Percentiles rank a stretch among this genome's conserved stretches.
Evolutionary conservation across 177 flowering plant genomes (phyloP).

Genomic region (Vitis hybrid): DNA sequence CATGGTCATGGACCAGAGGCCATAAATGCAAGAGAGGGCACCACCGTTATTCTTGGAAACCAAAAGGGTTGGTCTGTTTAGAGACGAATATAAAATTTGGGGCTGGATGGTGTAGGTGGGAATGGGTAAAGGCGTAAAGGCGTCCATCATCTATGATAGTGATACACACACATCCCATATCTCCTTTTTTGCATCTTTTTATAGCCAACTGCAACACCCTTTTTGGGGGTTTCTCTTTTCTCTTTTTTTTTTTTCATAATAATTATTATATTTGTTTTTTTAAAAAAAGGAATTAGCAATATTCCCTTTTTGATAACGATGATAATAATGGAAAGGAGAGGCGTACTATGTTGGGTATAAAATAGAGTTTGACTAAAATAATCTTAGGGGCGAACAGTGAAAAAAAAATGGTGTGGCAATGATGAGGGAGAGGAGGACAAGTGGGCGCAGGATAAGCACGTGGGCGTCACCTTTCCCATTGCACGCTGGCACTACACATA

Average conservation of each 20-base stretch:
- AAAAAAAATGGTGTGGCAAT: slow-evolving; percentile 37
- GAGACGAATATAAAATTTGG: slow-evolving; percentile 3
- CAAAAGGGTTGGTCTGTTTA: slow-evolving; percentile 16
- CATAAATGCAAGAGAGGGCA: slow-evolving; percentile 15
- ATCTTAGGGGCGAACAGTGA: slow-evolving; percentile 10
- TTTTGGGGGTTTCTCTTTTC: neutral
- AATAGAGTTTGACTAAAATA: slow-evolving; percentile 47
- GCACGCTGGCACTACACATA: slow-evolving; percentile 37
- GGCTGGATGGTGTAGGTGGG: slow-evolving; percentile 6
- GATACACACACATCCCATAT: slow-evolving; percentile 26
- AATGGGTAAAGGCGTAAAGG: slow-evolving; percentile 10
- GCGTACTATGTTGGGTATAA: slow-evolving; percentile 37
- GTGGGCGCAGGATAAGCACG: slow-evolving; percentile 74
- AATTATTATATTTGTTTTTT: neutral
- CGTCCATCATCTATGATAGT: slow-evolving; percentile 22
- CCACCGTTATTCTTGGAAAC: slow-evolving; percentile 12
- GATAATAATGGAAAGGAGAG: slow-evolving; percentile 8
- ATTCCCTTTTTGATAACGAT: slow-evolving; percentile 3
- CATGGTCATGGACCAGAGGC: slow-evolving; percentile 22
- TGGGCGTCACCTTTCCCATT: slow-evolving; percentile 47
- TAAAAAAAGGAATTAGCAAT: neutral
- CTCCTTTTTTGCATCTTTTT: slow-evolving; percentile 5
- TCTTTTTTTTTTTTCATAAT: slow-evolving; percentile 1
- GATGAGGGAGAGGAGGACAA: slow-evolving; percentile 40
- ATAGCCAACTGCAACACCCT: neutral